Conservation (phyloP, 768 basidiomycete species). For the Mycena vitilis region DNA sequence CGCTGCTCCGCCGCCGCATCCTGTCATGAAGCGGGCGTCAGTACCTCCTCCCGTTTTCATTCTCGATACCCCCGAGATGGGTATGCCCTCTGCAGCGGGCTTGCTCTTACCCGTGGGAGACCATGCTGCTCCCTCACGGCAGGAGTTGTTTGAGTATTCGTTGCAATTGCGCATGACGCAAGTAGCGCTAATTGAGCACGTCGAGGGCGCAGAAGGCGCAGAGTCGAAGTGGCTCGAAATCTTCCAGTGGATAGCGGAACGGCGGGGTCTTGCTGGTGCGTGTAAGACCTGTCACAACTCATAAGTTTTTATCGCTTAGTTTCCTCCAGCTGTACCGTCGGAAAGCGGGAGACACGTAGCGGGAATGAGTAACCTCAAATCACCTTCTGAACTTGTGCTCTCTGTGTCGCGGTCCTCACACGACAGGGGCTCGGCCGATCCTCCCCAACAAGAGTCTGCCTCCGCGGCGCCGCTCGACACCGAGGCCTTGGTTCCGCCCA, state of each 20-base stretch:
- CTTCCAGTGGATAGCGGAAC: slow-evolving; percentile 87
- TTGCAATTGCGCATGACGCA: slow-evolving; percentile 90
- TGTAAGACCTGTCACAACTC: background rate
- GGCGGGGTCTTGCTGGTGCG: slow-evolving; percentile 46
- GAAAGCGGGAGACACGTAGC: slow-evolving; percentile 43
- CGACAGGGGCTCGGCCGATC: slow-evolving; percentile 26
- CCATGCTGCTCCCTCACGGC: slow-evolving; percentile 60
- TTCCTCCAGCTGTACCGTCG: slow-evolving; percentile 39
- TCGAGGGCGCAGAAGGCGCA: slow-evolving; percentile 88
- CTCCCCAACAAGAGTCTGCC: slow-evolving; percentile 8
- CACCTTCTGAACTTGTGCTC: slow-evolving; percentile 43
- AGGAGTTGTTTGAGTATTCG: slow-evolving; percentile 79
- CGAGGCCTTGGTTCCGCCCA: slow-evolving; percentile 36
- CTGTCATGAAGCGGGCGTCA: slow-evolving; percentile 27
- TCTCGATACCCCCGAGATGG: slow-evolving; percentile 37
- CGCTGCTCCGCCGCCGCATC: slow-evolving; percentile 19
- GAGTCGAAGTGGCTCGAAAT: slow-evolving; percentile 85
- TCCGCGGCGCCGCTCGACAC: slow-evolving; percentile 22
- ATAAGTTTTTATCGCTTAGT: background rate
- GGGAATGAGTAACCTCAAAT: slow-evolving; percentile 42
- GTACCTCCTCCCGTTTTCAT: slow-evolving; percentile 29
- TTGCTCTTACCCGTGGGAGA: slow-evolving; percentile 62
- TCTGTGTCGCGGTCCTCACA: slow-evolving; percentile 33
- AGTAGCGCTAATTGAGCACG: slow-evolving; percentile 81
- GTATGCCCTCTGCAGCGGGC: slow-evolving; percentile 53